Evolutionary conservation across 805 yeast genomes (phyloP).

Genomic region (Candida nanaspora): DNA sequence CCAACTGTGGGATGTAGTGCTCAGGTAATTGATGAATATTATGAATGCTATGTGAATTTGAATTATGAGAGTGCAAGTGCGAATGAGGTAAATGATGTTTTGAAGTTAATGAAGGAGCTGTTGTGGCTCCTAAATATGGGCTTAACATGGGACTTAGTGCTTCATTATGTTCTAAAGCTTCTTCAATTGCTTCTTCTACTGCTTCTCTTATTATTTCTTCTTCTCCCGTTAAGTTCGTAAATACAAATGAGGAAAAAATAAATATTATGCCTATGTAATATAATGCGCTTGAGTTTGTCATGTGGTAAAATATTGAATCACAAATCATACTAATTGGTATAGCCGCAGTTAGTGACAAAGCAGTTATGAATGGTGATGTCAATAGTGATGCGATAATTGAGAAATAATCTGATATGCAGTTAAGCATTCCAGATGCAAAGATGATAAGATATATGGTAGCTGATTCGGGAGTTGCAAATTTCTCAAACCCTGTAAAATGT

Average conservation of each 20-base stretch:
- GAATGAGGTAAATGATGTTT: no score
- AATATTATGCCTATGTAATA: constrained; percentile 42
- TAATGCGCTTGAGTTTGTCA: constrained; percentile 21
- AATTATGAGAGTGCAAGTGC: no score
- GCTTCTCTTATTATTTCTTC: constrained; percentile 38
- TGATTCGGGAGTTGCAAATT: constrained; percentile 35
- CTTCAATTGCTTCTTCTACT: constrained; percentile 40
- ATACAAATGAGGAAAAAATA: constrained; percentile 38
- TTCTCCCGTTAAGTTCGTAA: constrained; percentile 39
- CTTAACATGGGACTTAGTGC: constrained; percentile 38
- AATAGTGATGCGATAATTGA: constrained; percentile 44
- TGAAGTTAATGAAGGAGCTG: constrained; percentile 1
- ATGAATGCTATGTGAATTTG: background rate
- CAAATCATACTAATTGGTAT: constrained; percentile 46
- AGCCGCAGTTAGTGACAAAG: constrained; percentile 43
- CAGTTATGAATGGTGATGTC: constrained; percentile 46
- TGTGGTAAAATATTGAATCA: constrained; percentile 33
- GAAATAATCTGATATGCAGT: constrained; percentile 42
- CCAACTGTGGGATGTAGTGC: background rate
- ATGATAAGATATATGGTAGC: constrained; percentile 26
- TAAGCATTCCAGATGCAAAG: constrained; percentile 34
- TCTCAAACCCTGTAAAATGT: constrained; percentile 32
- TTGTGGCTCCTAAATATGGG: constrained; percentile 27
- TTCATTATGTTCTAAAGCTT: constrained; percentile 40
- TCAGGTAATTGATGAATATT: background rate